phyloP scores from a whole-genome alignment of 805 yeast species.

The Candida berthetii region DNA sequence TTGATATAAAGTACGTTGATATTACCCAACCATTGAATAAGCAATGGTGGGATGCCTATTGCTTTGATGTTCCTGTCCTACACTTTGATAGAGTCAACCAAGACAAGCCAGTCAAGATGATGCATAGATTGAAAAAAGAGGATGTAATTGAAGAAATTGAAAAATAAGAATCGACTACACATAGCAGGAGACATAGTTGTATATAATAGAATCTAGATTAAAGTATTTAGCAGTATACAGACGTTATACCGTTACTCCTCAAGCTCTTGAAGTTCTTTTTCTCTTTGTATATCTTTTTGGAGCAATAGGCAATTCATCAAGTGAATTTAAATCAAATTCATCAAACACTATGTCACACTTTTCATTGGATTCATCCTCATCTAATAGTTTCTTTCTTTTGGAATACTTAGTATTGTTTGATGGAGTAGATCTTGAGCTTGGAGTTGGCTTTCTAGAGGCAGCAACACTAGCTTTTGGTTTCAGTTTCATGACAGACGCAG shows the following conservation, averaged over 20 bases:
- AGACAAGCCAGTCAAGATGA: slow-evolving; percentile 47
- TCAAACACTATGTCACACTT: slow-evolving; percentile 9
- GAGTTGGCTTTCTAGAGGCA: background rate
- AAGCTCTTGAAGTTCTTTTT: slow-evolving; percentile 15
- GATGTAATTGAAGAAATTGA: slow-evolving; percentile 47
- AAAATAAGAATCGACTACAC: slow-evolving; percentile 2
- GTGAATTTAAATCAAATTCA: slow-evolving; percentile 16
- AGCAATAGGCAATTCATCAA: slow-evolving; percentile 5
- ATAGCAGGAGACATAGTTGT: no score
- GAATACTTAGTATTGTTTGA: background rate
- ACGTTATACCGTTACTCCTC: background rate
- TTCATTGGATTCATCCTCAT: slow-evolving; percentile 15
- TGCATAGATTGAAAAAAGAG: slow-evolving; percentile 58
- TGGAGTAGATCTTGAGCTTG: background rate
- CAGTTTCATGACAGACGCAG: background rate
- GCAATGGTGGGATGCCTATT: slow-evolving; percentile 64
- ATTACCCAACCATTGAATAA: slow-evolving; percentile 54
- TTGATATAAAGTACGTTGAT: slow-evolving; percentile 41
- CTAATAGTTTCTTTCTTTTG: slow-evolving; percentile 24
- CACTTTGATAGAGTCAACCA: slow-evolving; percentile 51
- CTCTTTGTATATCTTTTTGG: slow-evolving; percentile 15
- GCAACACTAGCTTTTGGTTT: background rate
- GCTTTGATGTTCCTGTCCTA: slow-evolving; percentile 76
- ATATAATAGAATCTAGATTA: no score
- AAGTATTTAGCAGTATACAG: no score